A percentile compares a stretch with the other conserved stretches of the same genome.
These are phyloP conservation scores for Halocafeteria seosinensis DNA, from an alignment of 108 stramenopile genomes.

Conservation along the genomic window DNA sequence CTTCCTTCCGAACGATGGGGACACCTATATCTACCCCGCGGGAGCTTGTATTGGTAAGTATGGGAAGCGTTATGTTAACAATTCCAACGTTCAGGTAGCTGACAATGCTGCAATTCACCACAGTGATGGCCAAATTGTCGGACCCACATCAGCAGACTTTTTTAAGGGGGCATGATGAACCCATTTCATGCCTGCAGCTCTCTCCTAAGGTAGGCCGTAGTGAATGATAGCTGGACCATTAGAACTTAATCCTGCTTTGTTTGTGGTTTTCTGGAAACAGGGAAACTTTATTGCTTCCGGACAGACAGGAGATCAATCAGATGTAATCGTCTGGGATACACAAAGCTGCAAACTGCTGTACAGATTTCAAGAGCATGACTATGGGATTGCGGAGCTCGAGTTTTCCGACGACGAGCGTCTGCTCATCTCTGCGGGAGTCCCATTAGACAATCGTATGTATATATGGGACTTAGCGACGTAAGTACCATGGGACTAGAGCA, in stretches of 20 bases:
- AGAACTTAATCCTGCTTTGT: too few relatives aligned
- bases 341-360: not conserved
- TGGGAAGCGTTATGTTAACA: not conserved
- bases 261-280: too few relatives aligned
- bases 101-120: too few relatives aligned
- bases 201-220: not conserved
- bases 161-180: not conserved
- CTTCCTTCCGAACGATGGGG: not conserved
- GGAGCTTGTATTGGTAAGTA: not conserved
- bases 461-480: constrained; percentile 18
- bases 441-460: not conserved
- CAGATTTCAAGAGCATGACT: constrained; percentile 18
- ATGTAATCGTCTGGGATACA: constrained; percentile 8
- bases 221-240: too few relatives aligned
- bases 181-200: not conserved
- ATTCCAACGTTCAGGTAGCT: not conserved
- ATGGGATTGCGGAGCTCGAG: not conserved
- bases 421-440: not conserved
- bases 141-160: not conserved
- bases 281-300: constrained; percentile 2
- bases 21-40: not conserved
- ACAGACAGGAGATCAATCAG: not conserved
- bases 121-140: not conserved
- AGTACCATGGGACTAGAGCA: too few relatives aligned
- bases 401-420: constrained; percentile 13